These are phyloP conservation scores for Heimioporus sp. DNA, from an alignment of 768 basidiomycete species.

Conservation along the genomic window DNA sequence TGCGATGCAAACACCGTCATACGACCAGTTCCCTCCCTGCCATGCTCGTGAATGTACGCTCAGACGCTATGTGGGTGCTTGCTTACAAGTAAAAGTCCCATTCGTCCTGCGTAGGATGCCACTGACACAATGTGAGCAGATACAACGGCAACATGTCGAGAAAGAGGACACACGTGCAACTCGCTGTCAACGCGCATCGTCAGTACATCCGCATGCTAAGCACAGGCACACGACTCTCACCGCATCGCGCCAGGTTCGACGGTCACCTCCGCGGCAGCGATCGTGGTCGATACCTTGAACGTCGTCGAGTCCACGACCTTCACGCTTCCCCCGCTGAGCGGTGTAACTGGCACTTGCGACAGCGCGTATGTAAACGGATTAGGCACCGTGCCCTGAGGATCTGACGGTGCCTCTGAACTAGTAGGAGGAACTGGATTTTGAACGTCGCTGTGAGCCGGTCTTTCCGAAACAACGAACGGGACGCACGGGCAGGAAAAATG, in stretches of 20 bases:
- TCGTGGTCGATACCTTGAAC: conserved; percentile 48
- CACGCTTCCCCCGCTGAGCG: conserved; percentile 50
- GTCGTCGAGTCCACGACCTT: conserved; percentile 56
- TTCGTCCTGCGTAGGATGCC: conserved; percentile 70
- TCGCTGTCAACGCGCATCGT: conserved; percentile 36
- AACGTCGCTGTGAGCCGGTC: background rate
- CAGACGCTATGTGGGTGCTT: background rate
- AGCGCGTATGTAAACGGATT: conserved; percentile 49
- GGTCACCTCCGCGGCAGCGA: conserved; percentile 52
- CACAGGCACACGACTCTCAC: conserved; percentile 22
- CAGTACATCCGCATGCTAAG: background rate
- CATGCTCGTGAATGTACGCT: background rate
- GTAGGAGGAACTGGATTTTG: conserved; percentile 35
- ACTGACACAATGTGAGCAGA: conserved; percentile 35
- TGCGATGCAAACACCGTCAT: conserved; percentile 56
- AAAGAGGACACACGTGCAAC: conserved; percentile 44
- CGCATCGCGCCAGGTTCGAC: conserved; percentile 57
- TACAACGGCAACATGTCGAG: background rate
- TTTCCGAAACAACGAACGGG: background rate
- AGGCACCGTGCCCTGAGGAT: conserved; percentile 39
- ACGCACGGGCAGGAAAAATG: conserved; percentile 42
- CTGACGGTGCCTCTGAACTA: conserved; percentile 28
- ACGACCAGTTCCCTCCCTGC: conserved; percentile 51
- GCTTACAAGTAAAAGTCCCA: conserved; percentile 61
- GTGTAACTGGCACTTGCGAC: conserved; percentile 43